Conservation (phyloP, 2,329 filamentous ascomycete genomes). For the Fusarium globosum region DNA sequence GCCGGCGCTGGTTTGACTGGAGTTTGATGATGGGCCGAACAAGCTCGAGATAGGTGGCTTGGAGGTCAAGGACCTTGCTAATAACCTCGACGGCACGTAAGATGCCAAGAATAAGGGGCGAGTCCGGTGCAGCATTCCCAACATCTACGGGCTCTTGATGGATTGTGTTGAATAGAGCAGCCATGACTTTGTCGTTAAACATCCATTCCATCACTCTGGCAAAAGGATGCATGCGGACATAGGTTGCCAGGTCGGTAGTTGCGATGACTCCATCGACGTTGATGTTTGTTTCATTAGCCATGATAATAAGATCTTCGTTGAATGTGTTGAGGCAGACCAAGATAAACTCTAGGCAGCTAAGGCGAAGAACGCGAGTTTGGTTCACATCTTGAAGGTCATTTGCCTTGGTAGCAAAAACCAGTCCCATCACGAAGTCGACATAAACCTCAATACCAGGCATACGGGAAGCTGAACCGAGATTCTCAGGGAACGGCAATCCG, state of each 20-base stretch:
- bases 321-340: conserved; percentile 83
- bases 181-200: conserved; percentile 90
- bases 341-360: conserved; percentile 87
- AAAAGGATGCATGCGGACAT: conserved; percentile 91
- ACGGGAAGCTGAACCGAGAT: conserved; percentile 79
- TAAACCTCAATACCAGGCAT: conserved; percentile 89
- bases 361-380: conserved; percentile 78
- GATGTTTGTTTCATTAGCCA: conserved; percentile 82
- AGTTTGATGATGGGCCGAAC: conserved; percentile 82
- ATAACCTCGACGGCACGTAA: conserved; percentile 86
- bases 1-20: conserved; percentile 68
- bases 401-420: conserved; percentile 76
- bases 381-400: conserved; percentile 73
- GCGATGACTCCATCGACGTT: conserved; percentile 80
- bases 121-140: conserved; percentile 77
- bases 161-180: conserved; percentile 79
- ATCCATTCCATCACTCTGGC: conserved; percentile 97
- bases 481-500: conserved; percentile 86
- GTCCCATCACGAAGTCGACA: conserved; percentile 88
- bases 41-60: conserved; percentile 91
- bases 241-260: conserved; percentile 79
- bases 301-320: conserved; percentile 91
- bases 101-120: conserved; percentile 83
- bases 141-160: conserved; percentile 81
- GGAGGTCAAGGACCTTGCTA: conserved; percentile 83